phyloP scores from a whole-genome alignment of 2,329 filamentous ascomycete species.

The Aspergillus neotritici region DNA sequence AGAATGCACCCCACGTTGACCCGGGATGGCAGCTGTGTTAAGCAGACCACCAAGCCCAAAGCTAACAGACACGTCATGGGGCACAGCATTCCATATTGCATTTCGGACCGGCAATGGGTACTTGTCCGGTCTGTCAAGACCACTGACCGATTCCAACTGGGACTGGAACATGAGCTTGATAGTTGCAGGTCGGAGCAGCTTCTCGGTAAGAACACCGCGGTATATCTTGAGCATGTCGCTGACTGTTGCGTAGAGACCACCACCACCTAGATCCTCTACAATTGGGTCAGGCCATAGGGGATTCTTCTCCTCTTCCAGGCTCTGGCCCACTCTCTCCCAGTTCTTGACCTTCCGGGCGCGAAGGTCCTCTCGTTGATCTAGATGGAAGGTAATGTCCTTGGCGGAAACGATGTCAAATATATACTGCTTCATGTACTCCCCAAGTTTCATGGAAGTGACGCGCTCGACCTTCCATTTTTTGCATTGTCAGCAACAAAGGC shows the following conservation, averaged over 20 bases:
- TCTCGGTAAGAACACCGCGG: background rate
- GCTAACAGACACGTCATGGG: background rate
- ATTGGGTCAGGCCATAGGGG: background rate
- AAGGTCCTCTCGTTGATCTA: constrained; percentile 2
- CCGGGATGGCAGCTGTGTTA: background rate
- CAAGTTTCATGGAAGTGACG: constrained; percentile 4
- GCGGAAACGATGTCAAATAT: constrained; percentile 3
- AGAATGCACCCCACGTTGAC: background rate
- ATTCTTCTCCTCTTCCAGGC: too few species aligned
- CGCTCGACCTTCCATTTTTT: background rate
- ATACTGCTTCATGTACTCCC: constrained; percentile 3
- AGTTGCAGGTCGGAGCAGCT: background rate
- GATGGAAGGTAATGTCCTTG: constrained; percentile 4
- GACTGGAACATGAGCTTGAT: constrained; percentile 2
- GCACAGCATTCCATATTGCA: constrained; percentile 2
- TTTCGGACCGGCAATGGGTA: background rate
- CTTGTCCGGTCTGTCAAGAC: background rate
- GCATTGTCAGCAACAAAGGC: background rate
- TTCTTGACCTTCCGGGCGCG: background rate
- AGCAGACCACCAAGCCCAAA: constrained; percentile 4
- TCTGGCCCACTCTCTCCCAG: constrained; percentile 1
- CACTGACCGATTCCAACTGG: background rate
- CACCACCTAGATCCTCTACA: background rate
- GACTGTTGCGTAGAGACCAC: constrained; percentile 4
- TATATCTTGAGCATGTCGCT: constrained; percentile 4